Conservation (phyloP, 176 grass and related monocot genomes). For the Eremochloa ophiuroides region DNA sequence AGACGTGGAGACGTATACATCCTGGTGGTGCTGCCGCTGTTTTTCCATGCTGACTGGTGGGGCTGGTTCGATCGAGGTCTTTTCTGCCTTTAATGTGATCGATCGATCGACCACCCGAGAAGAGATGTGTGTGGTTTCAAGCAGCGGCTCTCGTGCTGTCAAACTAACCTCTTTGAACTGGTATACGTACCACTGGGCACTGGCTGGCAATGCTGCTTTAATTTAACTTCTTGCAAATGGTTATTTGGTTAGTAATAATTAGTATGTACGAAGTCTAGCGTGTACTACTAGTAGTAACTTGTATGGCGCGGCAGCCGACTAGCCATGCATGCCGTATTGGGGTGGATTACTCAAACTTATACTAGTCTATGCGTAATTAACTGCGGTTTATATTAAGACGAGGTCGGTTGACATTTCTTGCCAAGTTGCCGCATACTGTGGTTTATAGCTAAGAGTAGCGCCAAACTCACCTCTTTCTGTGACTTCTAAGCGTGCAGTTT, state of each 20-base stretch:
- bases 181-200: no score
- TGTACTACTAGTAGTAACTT: no score
- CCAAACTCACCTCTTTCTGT: no score
- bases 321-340: not conserved
- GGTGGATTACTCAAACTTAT: not conserved
- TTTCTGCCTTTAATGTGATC: not conserved
- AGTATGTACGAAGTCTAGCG: not conserved
- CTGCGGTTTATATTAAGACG: not conserved
- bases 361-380: not conserved
- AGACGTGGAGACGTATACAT: no score
- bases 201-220: no score
- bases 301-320: no score
- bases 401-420: not conserved
- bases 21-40: not conserved
- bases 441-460: no score
- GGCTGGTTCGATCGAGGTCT: not conserved
- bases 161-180: not conserved
- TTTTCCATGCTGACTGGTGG: not conserved
- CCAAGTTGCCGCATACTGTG: constrained; percentile 12
- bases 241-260: not conserved
- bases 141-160: not conserved
- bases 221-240: not conserved
- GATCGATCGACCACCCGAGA: not conserved
- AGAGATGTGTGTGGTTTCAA: not conserved
- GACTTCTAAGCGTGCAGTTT: no score